Conservation (phyloP, 352 stramenopile species). For the Phytopythium oedochilum region DNA sequence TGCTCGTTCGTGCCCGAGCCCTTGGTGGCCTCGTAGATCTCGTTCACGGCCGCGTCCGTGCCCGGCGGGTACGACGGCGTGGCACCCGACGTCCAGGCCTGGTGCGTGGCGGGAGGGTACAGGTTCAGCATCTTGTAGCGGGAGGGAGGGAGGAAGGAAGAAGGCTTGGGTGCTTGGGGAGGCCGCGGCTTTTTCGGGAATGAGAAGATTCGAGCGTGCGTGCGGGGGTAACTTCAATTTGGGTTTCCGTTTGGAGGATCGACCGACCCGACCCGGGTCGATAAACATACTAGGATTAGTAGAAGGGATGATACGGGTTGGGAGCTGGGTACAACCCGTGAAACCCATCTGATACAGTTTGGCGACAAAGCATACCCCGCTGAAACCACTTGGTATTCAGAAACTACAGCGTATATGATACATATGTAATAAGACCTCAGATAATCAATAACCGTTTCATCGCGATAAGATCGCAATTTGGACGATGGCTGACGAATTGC, state of each 20-base stretch:
- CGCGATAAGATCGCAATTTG: background rate
- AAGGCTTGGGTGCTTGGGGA: slow-evolving; percentile 1
- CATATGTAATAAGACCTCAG: background rate
- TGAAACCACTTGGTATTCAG: background rate
- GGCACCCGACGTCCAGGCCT: slow-evolving; percentile 43
- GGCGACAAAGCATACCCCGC: background rate
- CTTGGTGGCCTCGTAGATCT: slow-evolving; percentile 64
- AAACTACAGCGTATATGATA: background rate
- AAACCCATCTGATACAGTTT: background rate
- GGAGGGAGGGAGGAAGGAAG: background rate
- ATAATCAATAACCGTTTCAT: background rate
- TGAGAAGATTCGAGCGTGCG: background rate
- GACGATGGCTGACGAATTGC: background rate
- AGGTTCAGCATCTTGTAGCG: slow-evolving; percentile 61
- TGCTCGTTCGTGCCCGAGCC: slow-evolving; percentile 67
- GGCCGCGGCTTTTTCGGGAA: slow-evolving; percentile 2
- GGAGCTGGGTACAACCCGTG: background rate
- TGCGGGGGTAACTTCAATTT: slow-evolving; percentile 3
- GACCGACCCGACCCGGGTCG: background rate
- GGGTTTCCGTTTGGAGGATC: background rate
- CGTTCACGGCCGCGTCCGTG: slow-evolving; percentile 51
- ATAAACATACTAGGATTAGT: background rate
- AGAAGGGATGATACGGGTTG: background rate
- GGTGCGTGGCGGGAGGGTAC: slow-evolving; percentile 69
- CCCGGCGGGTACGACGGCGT: slow-evolving; percentile 31